A percentile compares a stretch with the other conserved stretches of the same genome.
These are phyloP conservation scores for Metarhizium sp. DNA, from an alignment of 2,329 filamentous ascomycete genomes.

Conservation along the genomic window DNA sequence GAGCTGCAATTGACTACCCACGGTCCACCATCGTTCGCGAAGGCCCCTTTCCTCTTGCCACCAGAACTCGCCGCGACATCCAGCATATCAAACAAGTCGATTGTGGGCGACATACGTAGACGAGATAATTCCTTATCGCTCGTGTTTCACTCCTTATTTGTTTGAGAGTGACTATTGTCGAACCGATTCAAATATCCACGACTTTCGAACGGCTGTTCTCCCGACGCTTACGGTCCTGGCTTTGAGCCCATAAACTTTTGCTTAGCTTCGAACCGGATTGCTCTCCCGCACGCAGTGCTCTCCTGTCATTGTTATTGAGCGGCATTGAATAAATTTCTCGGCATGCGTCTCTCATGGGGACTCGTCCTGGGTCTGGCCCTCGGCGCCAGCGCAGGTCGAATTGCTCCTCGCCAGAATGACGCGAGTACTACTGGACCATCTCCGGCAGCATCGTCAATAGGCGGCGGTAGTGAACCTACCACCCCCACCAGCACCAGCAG, in stretches of 20 bases:
- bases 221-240: neutral
- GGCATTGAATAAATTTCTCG: slow-evolving; percentile 4
- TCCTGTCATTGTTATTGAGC: neutral
- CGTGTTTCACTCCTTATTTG: neutral
- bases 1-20: neutral
- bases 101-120: neutral
- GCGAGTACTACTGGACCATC: neutral
- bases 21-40: neutral
- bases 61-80: neutral
- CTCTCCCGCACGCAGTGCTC: neutral
- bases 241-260: neutral
- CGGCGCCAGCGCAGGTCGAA: slow-evolving; percentile 9
- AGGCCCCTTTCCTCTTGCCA: neutral
- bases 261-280: neutral
- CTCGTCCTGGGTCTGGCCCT: slow-evolving; percentile 14
- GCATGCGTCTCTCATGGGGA: slow-evolving; percentile 14
- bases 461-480: neutral
- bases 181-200: neutral
- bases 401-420: slow-evolving; percentile 2
- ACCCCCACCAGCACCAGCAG: neutral
- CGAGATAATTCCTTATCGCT: neutral
- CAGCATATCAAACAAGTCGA: neutral
- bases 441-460: neutral
- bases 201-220: neutral
- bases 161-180: neutral